Conservation (phyloP, 345 rosid species). For the Sonneratia alba region DNA sequence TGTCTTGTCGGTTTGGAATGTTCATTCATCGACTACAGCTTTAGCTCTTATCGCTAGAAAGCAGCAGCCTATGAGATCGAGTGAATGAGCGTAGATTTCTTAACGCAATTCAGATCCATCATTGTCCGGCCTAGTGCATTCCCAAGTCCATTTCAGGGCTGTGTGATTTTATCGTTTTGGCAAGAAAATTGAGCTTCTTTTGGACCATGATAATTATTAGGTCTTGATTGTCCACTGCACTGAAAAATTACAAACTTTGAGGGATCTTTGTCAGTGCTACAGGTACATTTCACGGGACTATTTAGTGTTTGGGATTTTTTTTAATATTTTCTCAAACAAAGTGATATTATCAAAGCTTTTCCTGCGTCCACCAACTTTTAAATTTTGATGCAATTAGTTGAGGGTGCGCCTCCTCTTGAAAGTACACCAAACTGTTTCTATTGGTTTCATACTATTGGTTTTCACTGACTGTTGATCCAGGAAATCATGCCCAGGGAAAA, state of each 20-base stretch:
- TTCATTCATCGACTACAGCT: not conserved
- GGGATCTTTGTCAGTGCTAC: not conserved
- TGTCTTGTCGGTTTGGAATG: not conserved
- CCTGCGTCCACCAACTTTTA: not conserved
- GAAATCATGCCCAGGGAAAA: conserved; percentile 26
- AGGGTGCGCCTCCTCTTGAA: not conserved
- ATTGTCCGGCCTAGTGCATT: not conserved
- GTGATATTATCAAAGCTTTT: not conserved
- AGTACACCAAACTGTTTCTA: not conserved
- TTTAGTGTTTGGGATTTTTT: not conserved
- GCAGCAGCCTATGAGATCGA: not conserved
- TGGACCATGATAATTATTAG: not conserved
- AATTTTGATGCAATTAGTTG: not conserved
- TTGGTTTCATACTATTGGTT: not conserved
- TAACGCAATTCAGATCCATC: not conserved
- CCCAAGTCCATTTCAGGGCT: not conserved
- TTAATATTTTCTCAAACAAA: not conserved
- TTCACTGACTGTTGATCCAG: conserved; percentile 13
- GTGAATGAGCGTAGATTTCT: not conserved
- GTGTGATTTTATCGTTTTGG: too few species aligned
- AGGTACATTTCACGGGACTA: not conserved
- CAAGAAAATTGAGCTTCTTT: not conserved
- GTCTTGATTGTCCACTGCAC: not conserved
- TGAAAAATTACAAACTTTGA: not conserved
- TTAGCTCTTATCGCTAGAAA: not conserved